Evolutionary conservation across 2,329 filamentous ascomycete genomes (phyloP), one percentile per base, ranked within the genome.

Genomic region (Paraphaeosphaeria sporulosa): DNA sequence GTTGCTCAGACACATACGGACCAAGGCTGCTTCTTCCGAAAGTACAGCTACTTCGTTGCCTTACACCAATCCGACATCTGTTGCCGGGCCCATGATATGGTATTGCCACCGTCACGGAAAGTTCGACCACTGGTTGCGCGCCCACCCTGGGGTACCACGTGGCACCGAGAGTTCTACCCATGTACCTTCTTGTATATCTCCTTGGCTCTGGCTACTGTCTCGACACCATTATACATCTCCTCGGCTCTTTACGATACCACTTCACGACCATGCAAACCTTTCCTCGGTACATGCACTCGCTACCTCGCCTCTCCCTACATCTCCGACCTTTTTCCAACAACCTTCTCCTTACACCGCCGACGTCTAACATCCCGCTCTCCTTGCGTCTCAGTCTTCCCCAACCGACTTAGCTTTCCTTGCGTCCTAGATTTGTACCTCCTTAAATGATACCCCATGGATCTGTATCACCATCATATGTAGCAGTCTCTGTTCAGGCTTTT

Each of bases 391-490:
- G 12, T 15, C 13, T 5, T 15, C 17, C 13, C 4, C 3, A 1
- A 13, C 36, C 5, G 12, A 38, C 10, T 17, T 34, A n/a, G 12
- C 42, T 46, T 21, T 36, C 42, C 27, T 57, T 52, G n/a, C 46
- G 47, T 51, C 40, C 21, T 57, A 57, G 47, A 46, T 46, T 2
- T 36, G 27, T 55, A 23, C n/a, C 42, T 17, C 10, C 25, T 10
- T 25, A 10, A 48, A 61, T 63, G 64, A 66, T 65, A 67, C 63
- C 63, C 65, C 50, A 55, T 40, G 15, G 15, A 17, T 38, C 36
- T 65, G 61, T 55, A 55, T 47, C 63, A 65, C 38, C 57, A 62
- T 47, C 42, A 48, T 43, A 57, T 66, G 60, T 62, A 62, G 44
- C 55, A 49, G 17, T 27, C 48, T 47, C 19, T 46, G 19, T 40